These are phyloP conservation scores for Aspergillus conjunctus DNA, from an alignment of 495 filamentous ascomycete species.

Conservation along the genomic window DNA sequence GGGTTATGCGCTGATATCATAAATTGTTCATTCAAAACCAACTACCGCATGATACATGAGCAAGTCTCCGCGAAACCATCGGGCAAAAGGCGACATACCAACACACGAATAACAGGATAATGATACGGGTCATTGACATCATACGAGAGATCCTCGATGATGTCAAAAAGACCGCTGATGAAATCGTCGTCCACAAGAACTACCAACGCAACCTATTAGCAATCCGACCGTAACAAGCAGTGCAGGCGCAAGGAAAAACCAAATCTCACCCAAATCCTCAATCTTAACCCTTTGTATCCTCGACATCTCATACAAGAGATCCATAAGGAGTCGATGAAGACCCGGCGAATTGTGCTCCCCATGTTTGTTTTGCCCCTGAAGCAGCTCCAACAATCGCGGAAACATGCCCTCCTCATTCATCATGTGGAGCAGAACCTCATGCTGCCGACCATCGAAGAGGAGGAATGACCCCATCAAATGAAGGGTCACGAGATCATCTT, in stretches of 20 bases:
- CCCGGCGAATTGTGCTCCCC: constrained; percentile 66
- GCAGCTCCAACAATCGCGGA: constrained; percentile 77
- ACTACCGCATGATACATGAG: constrained; percentile 50
- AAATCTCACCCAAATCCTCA: constrained; percentile 70
- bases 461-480: constrained; percentile 84
- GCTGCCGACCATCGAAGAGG: constrained; percentile 82
- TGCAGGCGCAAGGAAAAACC: neutral
- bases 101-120: constrained; percentile 88
- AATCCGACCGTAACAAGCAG: neutral
- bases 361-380: constrained; percentile 58
- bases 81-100: constrained; percentile 57
- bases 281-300: constrained; percentile 79
- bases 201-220: constrained; percentile 29
- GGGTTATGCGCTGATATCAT: constrained; percentile 74
- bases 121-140: constrained; percentile 95
- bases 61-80: neutral
- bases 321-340: constrained; percentile 79
- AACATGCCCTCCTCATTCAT: constrained; percentile 89
- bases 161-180: constrained; percentile 77
- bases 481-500: constrained; percentile 78
- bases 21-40: constrained; percentile 97
- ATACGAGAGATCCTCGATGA: constrained; percentile 87
- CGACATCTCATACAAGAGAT: constrained; percentile 96
- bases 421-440: constrained; percentile 77
- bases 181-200: constrained; percentile 81